These are phyloP conservation scores for Pterocarpus macrocarpus DNA, from an alignment of 306 rosid species.

Conservation along the genomic window DNA sequence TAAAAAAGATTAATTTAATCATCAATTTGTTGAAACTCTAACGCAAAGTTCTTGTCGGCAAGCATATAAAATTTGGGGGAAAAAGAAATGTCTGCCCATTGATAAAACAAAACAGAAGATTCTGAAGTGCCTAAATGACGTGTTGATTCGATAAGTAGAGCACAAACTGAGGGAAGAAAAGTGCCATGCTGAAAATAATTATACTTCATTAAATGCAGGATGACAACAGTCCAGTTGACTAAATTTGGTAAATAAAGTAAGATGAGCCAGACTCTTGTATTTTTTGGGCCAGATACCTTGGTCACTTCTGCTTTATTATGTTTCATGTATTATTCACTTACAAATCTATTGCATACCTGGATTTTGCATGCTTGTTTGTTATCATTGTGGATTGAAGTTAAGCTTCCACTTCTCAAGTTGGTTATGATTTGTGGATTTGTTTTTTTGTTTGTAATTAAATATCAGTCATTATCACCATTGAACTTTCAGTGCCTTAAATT, in stretches of 20 bases:
- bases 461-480: background rate
- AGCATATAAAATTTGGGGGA: background rate
- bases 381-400: constrained; percentile 24
- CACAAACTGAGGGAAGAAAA: constrained; percentile 6
- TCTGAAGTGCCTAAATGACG: constrained; percentile 31
- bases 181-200: background rate
- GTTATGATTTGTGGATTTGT: constrained; percentile 24
- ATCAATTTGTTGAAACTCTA: constrained; percentile 30
- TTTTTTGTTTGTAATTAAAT: constrained; percentile 14
- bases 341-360: background rate
- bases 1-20: background rate
- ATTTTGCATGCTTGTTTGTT: constrained; percentile 17
- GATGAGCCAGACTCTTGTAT: background rate
- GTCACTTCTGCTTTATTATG: constrained; percentile 34
- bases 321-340: constrained; percentile 11
- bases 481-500: constrained; percentile 36
- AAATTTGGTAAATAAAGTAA: background rate
- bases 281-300: constrained; percentile 4
- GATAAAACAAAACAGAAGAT: background rate
- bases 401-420: constrained; percentile 19
- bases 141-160: constrained; percentile 17
- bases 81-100: background rate
- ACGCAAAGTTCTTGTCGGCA: background rate
- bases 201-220: constrained; percentile 7
- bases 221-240: constrained; percentile 10